Conservation (phyloP, 352 stramenopile species). For the Pythium angustatum region DNA sequence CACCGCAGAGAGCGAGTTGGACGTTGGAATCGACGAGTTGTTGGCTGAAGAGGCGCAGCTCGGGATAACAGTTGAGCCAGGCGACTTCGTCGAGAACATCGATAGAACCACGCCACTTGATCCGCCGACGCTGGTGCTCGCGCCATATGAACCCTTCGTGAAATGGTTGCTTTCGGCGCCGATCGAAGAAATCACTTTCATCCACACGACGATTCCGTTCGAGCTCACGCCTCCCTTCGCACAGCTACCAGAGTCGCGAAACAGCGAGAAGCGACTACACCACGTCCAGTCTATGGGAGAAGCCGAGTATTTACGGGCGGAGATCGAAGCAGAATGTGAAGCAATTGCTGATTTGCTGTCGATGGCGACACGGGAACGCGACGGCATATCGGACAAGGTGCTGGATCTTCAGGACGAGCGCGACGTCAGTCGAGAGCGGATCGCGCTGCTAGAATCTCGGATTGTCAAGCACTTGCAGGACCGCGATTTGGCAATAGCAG, state of each 20-base stretch:
- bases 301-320: constrained; percentile 37
- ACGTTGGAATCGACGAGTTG: constrained; percentile 19
- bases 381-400: constrained; percentile 44
- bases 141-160: constrained; percentile 56
- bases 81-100: neutral
- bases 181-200: constrained; percentile 43
- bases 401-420: constrained; percentile 42
- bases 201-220: constrained; percentile 35
- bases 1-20: constrained; percentile 8
- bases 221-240: constrained; percentile 10
- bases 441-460: constrained; percentile 63
- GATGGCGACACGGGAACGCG: constrained; percentile 45
- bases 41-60: constrained; percentile 8
- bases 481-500: constrained; percentile 65
- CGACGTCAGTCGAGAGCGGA: constrained; percentile 45
- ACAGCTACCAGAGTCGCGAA: neutral
- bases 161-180: constrained; percentile 53
- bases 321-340: constrained; percentile 53
- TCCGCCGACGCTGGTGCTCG: constrained; percentile 40
- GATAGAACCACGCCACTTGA: constrained; percentile 21
- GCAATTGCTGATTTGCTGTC: constrained; percentile 47
- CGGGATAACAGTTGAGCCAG: constrained; percentile 1
- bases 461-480: constrained; percentile 79
- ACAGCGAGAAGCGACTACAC: neutral
- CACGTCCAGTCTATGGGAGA: constrained; percentile 9